Base-by-base conservation (phyloP, 2,329 filamentous ascomycete species). In the Byssoonygena ceratinophila region DNA sequence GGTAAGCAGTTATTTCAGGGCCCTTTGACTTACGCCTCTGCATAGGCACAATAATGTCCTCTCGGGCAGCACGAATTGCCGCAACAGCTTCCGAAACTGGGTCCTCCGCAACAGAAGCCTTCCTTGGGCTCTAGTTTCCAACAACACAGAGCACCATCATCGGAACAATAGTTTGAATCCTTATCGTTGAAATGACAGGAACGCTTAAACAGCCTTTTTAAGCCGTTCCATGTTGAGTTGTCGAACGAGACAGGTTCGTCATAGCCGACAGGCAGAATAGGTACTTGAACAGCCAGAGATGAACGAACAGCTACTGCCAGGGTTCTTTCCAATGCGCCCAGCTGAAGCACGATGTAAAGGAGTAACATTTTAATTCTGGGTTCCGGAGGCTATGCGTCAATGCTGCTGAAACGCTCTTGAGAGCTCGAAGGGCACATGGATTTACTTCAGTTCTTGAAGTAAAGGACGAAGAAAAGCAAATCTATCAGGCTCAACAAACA, bases 11-110 rank as follows among this genome's bases (percentile, higher is more conserved):
- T n/a, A n/a, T n/a, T n/a, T n/a, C n/a, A n/a, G n/a, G n/a, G n/a
- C n/a, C n/a, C n/a, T n/a, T n/a, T n/a, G n/a, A n/a, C 41, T 44
- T n/a, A 44, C 41, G 41, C 5, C 25, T 44, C 18, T 44, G 41
- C 22, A 27, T 27, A 44, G 4, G 18, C 20, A 44, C 20, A 44
- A 8, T 25, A 25, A 8, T 44, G 41, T 4, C 23, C 22, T n/a
- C 16, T 25, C 25, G 41, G 41, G 25, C 41, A 44, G n/a, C 41
- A 44, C 4, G 20, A 20, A 14, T 44, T 27, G 22, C 22, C 41
- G 25, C 41, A 44, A n/a, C 41, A 44, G 22, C 12, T 29, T 2
- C 41, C 25, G 14, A 22, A 20, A 25, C 27, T n/a, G 18, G n/a
- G 7, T 40, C 37, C 37, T 40, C 37, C 37, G 41, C 41, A 44